A percentile compares a stretch with the other conserved stretches of the same genome.
phyloP scores from a whole-genome alignment of 2,329 filamentous ascomycete species.

The Fusarium tjaetaba region DNA sequence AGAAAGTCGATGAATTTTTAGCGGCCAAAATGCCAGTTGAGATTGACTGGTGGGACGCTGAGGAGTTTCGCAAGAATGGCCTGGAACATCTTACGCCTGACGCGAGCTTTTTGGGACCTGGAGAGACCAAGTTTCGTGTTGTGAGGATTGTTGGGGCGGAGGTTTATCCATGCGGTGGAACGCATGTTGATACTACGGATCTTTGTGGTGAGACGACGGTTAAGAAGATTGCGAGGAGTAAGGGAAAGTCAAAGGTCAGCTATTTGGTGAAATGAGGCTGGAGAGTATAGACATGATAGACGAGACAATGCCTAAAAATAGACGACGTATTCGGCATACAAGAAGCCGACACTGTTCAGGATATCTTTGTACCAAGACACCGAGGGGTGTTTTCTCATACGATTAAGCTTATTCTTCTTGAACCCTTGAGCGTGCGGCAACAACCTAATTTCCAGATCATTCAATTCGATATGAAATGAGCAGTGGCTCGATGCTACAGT shows the following conservation, averaged over 20 bases:
- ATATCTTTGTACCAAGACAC: background rate
- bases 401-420: background rate
- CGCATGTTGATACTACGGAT: slow-evolving; percentile 72
- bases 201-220: slow-evolving; percentile 69
- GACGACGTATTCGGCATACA: background rate
- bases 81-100: slow-evolving; percentile 67
- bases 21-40: slow-evolving; percentile 65
- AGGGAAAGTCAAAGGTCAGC: slow-evolving; percentile 40
- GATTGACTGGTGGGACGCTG: slow-evolving; percentile 73
- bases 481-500: background rate
- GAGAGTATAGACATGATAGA: background rate
- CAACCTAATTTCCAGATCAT: background rate
- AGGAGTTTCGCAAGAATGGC: slow-evolving; percentile 65
- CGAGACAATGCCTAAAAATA: background rate
- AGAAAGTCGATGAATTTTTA: slow-evolving; percentile 67
- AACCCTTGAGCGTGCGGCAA: too few relatives aligned
- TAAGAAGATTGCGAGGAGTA: slow-evolving; percentile 65
- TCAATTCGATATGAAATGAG: background rate
- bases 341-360: background rate
- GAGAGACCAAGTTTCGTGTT: slow-evolving; percentile 67
- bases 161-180: slow-evolving; percentile 79
- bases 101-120: slow-evolving; percentile 42
- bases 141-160: slow-evolving; percentile 76
- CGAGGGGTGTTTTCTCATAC: background rate
- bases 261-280: slow-evolving; percentile 25